Base-by-base conservation (phyloP, 257 asterid species). In the Ehretia macrophylla region DNA sequence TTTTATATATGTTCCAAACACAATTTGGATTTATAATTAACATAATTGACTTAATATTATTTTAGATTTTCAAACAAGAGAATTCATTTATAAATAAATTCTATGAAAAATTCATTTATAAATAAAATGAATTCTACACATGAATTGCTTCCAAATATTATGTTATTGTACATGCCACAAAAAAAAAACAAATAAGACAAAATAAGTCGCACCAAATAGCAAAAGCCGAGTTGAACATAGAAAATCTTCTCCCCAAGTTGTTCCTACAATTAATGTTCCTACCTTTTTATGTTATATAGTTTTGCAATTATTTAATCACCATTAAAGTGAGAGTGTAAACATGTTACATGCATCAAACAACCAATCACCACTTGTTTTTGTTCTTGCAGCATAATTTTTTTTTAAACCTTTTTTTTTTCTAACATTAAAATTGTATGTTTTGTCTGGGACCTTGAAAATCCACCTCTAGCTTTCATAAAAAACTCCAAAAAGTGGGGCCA, bases 401-500 rank as follows among this genome's bases (percentile, higher is more conserved):
- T 23, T 8, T 23, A n/a, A n/a, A n/a, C n/a, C n/a, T 42, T 17
- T 17, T 21, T 59, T 5, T 21, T 10, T 4, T 4, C 13, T 42
- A 3, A 3, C 8, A 27, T 27, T 27, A 3, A 3, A 42, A 2
- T 35, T 21, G 17, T 21, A 8, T 53, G 20, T 32, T 59, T 59
- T n/a, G n/a, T 52, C 58, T 21, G 22, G 32, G 39, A 32, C 23
- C 51, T 51, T 32, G 11, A 50, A 65, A 46, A 48, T 17, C 20
- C 21, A 40, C 51, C 51, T 39, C 39, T 21, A 17, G 56, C 23
- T 51, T 67, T 49, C 65, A 54, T 68, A 55, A 62, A 65, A 60
- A 55, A 62, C 55, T 51, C 66, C 77, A 73, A 21, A 8, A 49
- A 69, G 79, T 77, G 90, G 87, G 78, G 68, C 81, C 72, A 59